phyloP scores from a whole-genome alignment of 768 basidiomycete species.

The Inosperma sp. region DNA sequence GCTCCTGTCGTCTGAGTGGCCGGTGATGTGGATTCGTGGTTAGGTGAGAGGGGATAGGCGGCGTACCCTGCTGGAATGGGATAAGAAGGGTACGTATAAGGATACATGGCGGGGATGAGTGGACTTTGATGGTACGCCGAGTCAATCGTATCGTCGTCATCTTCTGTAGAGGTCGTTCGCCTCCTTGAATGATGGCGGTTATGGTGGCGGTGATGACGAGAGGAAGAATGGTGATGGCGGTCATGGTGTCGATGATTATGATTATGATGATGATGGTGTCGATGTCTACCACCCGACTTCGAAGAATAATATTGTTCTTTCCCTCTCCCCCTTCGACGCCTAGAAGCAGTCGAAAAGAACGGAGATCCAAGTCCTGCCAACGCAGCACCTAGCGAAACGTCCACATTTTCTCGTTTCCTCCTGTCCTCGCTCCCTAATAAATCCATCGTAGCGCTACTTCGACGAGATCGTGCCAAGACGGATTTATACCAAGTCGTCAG shows the following conservation, averaged over 20 bases:
- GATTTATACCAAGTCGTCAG: constrained; percentile 34
- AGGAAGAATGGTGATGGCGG: constrained; percentile 5
- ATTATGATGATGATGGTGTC: constrained; percentile 18
- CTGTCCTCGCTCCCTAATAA: constrained; percentile 28
- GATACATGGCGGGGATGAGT: constrained; percentile 12
- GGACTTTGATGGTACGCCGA: constrained; percentile 5
- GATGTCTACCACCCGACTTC: no score
- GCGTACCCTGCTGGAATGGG: constrained; percentile 6
- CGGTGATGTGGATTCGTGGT: background rate
- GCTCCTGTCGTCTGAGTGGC: no score
- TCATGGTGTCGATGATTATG: constrained; percentile 6
- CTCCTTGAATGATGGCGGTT: constrained; percentile 17
- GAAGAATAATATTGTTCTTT: constrained; percentile 23
- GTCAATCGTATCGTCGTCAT: constrained; percentile 10
- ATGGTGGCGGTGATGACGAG: constrained; percentile 17
- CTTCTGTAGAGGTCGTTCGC: constrained; percentile 10
- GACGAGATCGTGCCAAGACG: constrained; percentile 19
- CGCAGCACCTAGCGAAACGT: constrained; percentile 22
- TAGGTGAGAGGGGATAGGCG: background rate
- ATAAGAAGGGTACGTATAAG: background rate
- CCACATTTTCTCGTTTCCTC: constrained; percentile 10
- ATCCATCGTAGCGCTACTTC: constrained; percentile 28
- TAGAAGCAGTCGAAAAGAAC: constrained; percentile 8
- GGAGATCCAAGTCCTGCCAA: constrained; percentile 17
- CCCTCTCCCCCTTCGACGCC: constrained; percentile 15